Base-by-base conservation (phyloP, 768 basidiomycete species). In the Boletus sp. region DNA sequence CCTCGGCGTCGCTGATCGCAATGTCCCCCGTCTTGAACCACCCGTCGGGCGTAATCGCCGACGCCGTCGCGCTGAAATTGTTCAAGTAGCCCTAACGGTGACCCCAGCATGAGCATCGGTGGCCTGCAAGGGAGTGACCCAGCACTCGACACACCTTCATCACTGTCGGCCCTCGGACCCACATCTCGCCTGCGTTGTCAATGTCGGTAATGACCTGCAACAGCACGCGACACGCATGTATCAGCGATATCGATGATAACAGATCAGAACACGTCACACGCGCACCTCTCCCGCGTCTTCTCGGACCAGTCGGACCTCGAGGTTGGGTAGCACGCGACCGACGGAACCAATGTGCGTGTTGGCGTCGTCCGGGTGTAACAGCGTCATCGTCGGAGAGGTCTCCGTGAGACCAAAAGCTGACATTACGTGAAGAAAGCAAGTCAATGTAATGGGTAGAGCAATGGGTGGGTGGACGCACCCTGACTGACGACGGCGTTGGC, bases 11-110 rank as follows among this genome's bases (percentile, higher is more conserved):
- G 12, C 83, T 73, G 17, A 79, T 68, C 2, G 82, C 89, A 49
- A 95, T 82, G 68, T 96, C 94, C 1, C 94, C 92, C 0, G 93
- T 94, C 78, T 89, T 92, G 76, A 93, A 86, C 91, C 91, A 97
- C 4, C 83, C 80, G 48, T 91, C 87, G 0, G 71, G 70, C 0
- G 87, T 90, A 61, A 95, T 86, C 7, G 85, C 72, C 14, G 84
- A 79, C 24, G 75, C 73, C 2, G 92, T 95, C 4, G 92, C 91
- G 32, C 75, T 73, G 3, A 77, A 73, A 58, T 94, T 91, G 62
- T 85, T 85, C 59, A 88, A 71, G 64, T 94, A 94, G 10, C 92
- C 90, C 85, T 86, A 45, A 35, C 7, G 14, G n/a, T 1, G 52
- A 11, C 12, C 28, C 32, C 6, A 17, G 18, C 20, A 37, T 54